A percentile compares a stretch with the other conserved stretches of the same genome.
Conservation (phyloP, 139 green algal genomes). For the Microglena sp. region DNA sequence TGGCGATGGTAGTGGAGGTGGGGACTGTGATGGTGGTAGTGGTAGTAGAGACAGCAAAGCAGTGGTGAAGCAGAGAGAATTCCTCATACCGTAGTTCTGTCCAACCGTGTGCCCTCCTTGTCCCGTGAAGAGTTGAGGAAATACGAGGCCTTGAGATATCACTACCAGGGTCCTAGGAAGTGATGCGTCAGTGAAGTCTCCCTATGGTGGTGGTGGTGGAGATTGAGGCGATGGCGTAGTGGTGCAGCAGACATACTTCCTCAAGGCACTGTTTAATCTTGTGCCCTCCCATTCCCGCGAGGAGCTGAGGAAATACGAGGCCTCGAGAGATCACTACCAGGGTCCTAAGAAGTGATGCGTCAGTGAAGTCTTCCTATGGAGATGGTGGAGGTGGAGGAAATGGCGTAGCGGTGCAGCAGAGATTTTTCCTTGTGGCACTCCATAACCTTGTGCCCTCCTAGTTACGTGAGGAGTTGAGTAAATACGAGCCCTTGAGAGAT, state of each 20-base stretch:
- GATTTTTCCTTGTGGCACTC: constrained; percentile 53
- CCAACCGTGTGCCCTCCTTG: constrained; percentile 63
- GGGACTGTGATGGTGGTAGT: background rate
- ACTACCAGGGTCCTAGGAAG: constrained; percentile 45
- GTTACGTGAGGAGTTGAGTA: constrained; percentile 59
- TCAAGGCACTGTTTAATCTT: constrained; percentile 35
- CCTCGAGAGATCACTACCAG: constrained; percentile 64
- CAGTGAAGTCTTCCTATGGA: no score
- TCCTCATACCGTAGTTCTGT: constrained; percentile 48
- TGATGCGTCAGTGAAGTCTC: no score
- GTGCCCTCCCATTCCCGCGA: constrained; percentile 62
- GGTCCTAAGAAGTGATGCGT: background rate
- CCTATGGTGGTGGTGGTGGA: background rate
- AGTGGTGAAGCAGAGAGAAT: constrained; percentile 53
- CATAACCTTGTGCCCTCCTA: constrained; percentile 62
- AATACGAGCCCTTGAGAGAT: constrained; percentile 62
- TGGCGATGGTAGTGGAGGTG: background rate
- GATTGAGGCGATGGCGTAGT: constrained; percentile 15
- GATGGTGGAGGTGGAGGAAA: background rate
- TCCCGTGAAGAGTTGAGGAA: constrained; percentile 60
- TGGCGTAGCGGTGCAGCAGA: constrained; percentile 40
- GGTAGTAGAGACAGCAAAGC: constrained; percentile 15
- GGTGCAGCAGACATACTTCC: constrained; percentile 60
- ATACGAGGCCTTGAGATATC: constrained; percentile 60
- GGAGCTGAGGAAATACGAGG: constrained; percentile 71